These are phyloP conservation scores for Debaryomycetaceae sp. DNA, from an alignment of 1,139 yeast species.

Conservation along the genomic window DNA sequence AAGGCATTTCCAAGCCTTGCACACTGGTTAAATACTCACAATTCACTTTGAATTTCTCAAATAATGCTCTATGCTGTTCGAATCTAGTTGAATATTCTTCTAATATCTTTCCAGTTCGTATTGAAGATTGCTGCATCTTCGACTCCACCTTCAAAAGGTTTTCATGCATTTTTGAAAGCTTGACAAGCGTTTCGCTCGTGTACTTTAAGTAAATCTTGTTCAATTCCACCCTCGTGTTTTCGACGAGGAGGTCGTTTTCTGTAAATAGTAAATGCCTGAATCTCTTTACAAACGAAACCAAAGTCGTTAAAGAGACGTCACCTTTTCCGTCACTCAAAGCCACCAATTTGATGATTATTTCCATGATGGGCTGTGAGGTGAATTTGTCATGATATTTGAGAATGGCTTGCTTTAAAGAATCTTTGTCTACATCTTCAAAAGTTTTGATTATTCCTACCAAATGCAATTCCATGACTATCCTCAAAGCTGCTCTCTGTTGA, in stretches of 20 bases:
- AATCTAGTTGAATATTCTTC: constrained; percentile 50
- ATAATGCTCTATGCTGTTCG: constrained; percentile 32
- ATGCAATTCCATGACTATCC: constrained; percentile 60
- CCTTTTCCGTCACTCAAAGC: constrained; percentile 45
- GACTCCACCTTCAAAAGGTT: constrained; percentile 31
- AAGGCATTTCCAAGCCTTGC: constrained; percentile 31
- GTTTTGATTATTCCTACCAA: constrained; percentile 55
- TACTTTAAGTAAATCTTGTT: constrained; percentile 43
- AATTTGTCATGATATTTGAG: constrained; percentile 16
- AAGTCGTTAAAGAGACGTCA: constrained; percentile 47
- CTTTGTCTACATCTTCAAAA: constrained; percentile 31
- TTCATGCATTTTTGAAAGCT: constrained; percentile 32
- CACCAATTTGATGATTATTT: constrained; percentile 52
- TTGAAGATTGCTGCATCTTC: constrained; percentile 51
- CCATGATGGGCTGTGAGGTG: constrained; percentile 36
- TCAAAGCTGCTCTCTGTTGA: constrained; percentile 49
- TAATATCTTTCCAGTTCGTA: constrained; percentile 61
- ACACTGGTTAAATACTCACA: constrained; percentile 45
- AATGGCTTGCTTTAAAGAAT: constrained; percentile 21
- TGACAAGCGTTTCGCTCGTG: constrained; percentile 40
- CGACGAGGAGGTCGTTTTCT: constrained; percentile 10
- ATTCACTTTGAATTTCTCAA: constrained; percentile 45
- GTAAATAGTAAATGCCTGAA: constrained; percentile 28
- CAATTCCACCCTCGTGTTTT: constrained; percentile 12
- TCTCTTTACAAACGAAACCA: constrained; percentile 50